Conservation (phyloP, 768 basidiomycete genomes). For the Podaxis sp. region DNA sequence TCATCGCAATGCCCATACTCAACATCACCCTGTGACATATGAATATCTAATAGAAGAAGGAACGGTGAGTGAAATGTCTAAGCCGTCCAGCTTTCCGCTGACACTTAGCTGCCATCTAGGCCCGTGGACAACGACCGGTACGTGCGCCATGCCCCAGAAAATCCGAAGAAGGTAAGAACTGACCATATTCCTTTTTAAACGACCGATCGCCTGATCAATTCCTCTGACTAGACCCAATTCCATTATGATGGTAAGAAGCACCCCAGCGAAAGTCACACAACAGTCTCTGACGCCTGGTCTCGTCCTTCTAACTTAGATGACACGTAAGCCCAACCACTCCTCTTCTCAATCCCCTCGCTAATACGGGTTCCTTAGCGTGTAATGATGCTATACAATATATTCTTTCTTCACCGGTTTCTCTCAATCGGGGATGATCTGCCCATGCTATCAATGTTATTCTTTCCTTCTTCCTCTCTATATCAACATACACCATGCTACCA, state of each 20-base stretch:
- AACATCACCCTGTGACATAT: not conserved
- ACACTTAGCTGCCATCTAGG: slow-evolving; percentile 29
- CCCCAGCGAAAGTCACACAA: not conserved
- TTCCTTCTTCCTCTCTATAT: not conserved
- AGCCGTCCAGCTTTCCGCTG: not conserved
- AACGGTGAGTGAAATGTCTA: slow-evolving; percentile 43
- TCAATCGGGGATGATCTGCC: not conserved
- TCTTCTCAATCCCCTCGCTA: not conserved
- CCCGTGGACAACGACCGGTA: slow-evolving; percentile 84
- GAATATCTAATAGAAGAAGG: slow-evolving; percentile 45
- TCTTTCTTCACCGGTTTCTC: not conserved
- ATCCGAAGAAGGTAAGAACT: slow-evolving; percentile 75
- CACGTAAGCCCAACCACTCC: slow-evolving; percentile 39
- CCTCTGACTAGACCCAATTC: slow-evolving; percentile 58
- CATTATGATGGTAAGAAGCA: slow-evolving; percentile 67
- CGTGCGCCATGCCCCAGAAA: slow-evolving; percentile 70
- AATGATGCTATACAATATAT: slow-evolving; percentile 10
- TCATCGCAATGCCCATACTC: not conserved
- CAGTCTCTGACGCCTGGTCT: not conserved
- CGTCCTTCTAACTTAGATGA: slow-evolving; percentile 39
- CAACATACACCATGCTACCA: not conserved
- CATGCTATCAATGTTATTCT: not conserved
- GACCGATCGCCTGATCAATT: not conserved
- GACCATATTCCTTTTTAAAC: not conserved
- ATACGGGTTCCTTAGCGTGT: slow-evolving; percentile 28